Base-by-base conservation (phyloP, 2,329 filamentous ascomycete genomes). In the Diaporthe batatas region DNA sequence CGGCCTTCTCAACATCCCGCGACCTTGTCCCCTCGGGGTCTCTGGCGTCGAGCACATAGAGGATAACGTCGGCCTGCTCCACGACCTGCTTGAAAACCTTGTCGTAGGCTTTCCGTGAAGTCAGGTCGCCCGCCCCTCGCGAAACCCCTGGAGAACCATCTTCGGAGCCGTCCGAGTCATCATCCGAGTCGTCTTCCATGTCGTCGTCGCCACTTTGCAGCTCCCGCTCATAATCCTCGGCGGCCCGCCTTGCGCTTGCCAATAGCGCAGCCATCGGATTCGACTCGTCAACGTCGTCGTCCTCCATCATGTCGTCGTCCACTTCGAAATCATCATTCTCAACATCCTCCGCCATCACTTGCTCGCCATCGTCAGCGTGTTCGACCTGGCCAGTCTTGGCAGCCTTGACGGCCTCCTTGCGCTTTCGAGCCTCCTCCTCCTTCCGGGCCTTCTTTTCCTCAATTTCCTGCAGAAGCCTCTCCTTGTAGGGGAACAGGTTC, bases 401-500 rank as follows among this genome's bases (percentile, higher is more conserved):
- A 21, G 91, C 91, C 85, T 90, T 93, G 72, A 91, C 91, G 79
- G 94, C 85, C 80, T 97, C 93, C 75, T 90, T 90, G 78, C 90
- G 88, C 80, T 89, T 89, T 81, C 90, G 87, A 72, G 89, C 88
- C 80, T 98, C 94, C 79, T 98, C 95, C 76, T 91, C 91, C 86
- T 96, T 98, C 82, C 90, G 86, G 77, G 92, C 86, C 80, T 93
- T 93, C 78, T 91, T 92, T 84, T 98, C 94, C 84, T 99, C 96
- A 78, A 99, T 97, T 83, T 99, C 95, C 73, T 95, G 91, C 44
- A 99, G 89, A 36, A 99, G 90, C 87, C 93, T 95, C 82, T 98
- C 95, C 86, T 99, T 99, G 88, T 96, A 98, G 0, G 96, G 96
- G 85, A 98, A 99, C 47, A 98, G 85, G 81, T 98, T 99, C 53